Evolutionary conservation across 2,329 filamentous ascomycete genomes (phyloP).

Genomic region (Pseudogymnoascus sp.): DNA sequence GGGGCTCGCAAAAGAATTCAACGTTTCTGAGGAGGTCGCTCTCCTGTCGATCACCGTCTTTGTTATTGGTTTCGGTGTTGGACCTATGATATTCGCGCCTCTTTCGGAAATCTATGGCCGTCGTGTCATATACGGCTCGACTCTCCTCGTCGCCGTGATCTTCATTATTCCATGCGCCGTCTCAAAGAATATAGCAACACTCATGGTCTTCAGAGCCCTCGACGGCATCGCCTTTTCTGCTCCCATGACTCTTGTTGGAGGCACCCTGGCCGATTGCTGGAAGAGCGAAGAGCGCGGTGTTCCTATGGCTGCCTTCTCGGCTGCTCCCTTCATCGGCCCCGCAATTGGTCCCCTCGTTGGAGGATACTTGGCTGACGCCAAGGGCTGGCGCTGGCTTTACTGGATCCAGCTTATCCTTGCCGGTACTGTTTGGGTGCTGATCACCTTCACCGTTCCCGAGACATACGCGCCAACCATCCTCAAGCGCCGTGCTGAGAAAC

Average conservation of each 20-base stretch:
- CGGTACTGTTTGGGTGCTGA: constrained; percentile 63
- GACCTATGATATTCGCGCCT: constrained; percentile 74
- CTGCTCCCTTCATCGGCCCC: constrained; percentile 76
- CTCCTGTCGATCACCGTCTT: constrained; percentile 70
- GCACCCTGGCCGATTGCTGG: constrained; percentile 80
- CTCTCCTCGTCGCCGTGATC: constrained; percentile 54
- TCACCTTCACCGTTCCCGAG: constrained; percentile 84
- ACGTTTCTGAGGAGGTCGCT: constrained; percentile 65
- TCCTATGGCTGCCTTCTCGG: constrained; percentile 79
- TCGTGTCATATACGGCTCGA: constrained; percentile 55
- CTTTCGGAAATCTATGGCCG: constrained; percentile 70
- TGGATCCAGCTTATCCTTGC: constrained; percentile 79
- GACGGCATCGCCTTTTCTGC: constrained; percentile 81
- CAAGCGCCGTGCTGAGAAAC: constrained; percentile 60
- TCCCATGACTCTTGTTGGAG: constrained; percentile 80
- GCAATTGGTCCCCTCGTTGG: constrained; percentile 72
- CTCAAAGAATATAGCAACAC: constrained; percentile 66
- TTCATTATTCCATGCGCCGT: constrained; percentile 79
- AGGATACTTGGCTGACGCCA: constrained; percentile 64
- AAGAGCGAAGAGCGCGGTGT: constrained; percentile 75
- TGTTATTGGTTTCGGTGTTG: constrained; percentile 75
- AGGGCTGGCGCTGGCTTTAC: constrained; percentile 78
- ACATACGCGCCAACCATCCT: constrained; percentile 81
- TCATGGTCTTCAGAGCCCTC: constrained; percentile 70
- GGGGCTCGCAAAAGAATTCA: constrained; percentile 58